phyloP scores from a whole-genome alignment of 495 filamentous ascomycete species.

The Bathelium albidoporum region DNA sequence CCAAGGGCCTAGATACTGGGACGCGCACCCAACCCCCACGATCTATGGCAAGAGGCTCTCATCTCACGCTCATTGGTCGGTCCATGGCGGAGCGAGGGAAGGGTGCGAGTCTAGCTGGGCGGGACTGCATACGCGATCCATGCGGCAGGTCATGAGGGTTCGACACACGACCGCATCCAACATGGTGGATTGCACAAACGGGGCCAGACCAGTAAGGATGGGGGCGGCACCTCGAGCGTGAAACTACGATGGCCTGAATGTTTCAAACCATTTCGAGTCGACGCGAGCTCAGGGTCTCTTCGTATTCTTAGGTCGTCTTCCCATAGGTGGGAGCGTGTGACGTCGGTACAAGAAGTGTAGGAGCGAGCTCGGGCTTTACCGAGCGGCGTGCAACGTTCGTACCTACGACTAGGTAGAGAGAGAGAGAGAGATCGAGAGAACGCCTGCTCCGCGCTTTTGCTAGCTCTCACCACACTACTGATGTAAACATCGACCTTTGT shows the following conservation, averaged over 20 bases:
- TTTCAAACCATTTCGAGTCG: neutral
- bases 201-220: neutral
- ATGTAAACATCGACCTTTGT: neutral
- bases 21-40: neutral
- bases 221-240: neutral
- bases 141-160: slow-evolving; percentile 3
- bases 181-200: slow-evolving; percentile 4
- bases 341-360: neutral
- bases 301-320: neutral
- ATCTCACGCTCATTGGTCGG: neutral
- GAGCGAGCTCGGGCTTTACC: neutral
- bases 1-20: neutral
- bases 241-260: neutral
- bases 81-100: neutral
- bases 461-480: neutral
- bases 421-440: too few species aligned
- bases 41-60: slow-evolving; percentile 2
- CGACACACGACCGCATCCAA: slow-evolving; percentile 4
- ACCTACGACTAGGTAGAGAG: too few species aligned
- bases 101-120: neutral
- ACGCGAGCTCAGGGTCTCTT: neutral
- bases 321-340: neutral
- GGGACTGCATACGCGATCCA: slow-evolving; percentile 4
- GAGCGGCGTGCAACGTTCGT: neutral
- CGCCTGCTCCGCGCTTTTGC: neutral